These are phyloP conservation scores for Tubosaeta sp. DNA, from an alignment of 768 basidiomycete genomes.

Conservation along the genomic window DNA sequence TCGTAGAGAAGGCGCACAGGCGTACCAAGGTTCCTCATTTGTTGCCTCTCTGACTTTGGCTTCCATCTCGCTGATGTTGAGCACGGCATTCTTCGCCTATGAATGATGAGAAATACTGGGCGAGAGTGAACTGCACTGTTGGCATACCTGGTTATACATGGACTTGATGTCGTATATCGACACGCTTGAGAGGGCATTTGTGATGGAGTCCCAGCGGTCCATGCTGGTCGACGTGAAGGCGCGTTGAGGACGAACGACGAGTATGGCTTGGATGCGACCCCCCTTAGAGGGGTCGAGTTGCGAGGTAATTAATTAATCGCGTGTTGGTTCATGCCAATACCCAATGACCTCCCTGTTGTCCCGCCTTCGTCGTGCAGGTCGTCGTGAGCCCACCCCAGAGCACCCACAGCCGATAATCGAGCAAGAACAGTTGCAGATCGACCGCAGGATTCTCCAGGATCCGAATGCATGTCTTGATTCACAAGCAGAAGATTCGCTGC, in stretches of 20 bases:
- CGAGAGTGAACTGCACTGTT: background rate
- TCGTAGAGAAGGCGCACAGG: constrained; percentile 2
- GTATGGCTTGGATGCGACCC: constrained; percentile 15
- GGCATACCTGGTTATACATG: constrained; percentile 84
- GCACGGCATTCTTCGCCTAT: constrained; percentile 92
- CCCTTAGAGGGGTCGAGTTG: constrained; percentile 21
- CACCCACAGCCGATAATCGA: constrained; percentile 7
- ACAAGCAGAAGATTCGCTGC: constrained; percentile 4
- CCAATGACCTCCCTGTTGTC: constrained; percentile 31
- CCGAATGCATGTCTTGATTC: constrained; percentile 28
- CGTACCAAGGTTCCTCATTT: constrained; percentile 95
- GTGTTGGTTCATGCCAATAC: background rate
- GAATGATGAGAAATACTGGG: constrained; percentile 5
- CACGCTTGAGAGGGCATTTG: constrained; percentile 72
- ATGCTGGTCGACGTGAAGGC: constrained; percentile 40
- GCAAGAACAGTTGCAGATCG: constrained; percentile 12
- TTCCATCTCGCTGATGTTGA: constrained; percentile 97
- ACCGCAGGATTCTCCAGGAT: constrained; percentile 28
- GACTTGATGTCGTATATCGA: constrained; percentile 92
- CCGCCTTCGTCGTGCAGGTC: constrained; percentile 29
- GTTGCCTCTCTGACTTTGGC: constrained; percentile 96
- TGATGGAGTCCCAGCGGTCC: constrained; percentile 77
- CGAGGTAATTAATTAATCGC: background rate
- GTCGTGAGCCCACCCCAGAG: constrained; percentile 18
- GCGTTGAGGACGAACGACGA: background rate